Evolutionary conservation across 305 asterid species (phyloP).

Genomic region (Solanum aculeatissimum): DNA sequence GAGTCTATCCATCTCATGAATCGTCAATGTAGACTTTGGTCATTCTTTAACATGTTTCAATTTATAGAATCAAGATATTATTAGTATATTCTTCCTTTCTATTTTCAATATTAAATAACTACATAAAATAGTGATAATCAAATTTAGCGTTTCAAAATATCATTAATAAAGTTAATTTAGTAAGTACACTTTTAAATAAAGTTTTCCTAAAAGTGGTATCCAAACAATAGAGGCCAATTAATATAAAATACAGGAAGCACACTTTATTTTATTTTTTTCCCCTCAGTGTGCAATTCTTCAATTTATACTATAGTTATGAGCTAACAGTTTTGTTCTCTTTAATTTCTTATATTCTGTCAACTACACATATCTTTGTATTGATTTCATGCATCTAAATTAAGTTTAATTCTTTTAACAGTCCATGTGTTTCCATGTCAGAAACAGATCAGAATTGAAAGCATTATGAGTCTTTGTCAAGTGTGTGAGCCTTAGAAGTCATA

Average conservation of each 20-base stretch:
- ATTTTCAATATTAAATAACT: not conserved
- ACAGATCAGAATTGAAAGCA: not conserved
- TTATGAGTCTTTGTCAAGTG: not conserved
- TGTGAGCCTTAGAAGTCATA: not conserved
- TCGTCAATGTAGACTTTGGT: no score
- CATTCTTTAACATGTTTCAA: no score
- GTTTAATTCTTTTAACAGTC: not conserved
- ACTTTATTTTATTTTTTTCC: no score
- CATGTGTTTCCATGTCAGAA: not conserved
- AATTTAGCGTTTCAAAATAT: no score
- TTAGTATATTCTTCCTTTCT: no score
- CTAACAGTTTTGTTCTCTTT: not conserved
- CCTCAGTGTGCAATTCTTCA: not conserved
- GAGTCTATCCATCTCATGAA: no score
- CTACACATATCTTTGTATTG: not conserved
- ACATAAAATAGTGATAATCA: no score
- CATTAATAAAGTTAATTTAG: no score
- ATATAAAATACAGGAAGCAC: no score
- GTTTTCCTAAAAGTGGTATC: no score
- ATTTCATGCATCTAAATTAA: not conserved
- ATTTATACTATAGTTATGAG: not conserved
- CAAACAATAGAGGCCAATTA: rapidly evolving
- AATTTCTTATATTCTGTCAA: not conserved
- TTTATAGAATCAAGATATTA: no score
- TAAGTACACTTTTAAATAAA: no score